These are phyloP conservation scores for Barnettozyma californica DNA, from an alignment of 805 yeast species.

Conservation along the genomic window DNA sequence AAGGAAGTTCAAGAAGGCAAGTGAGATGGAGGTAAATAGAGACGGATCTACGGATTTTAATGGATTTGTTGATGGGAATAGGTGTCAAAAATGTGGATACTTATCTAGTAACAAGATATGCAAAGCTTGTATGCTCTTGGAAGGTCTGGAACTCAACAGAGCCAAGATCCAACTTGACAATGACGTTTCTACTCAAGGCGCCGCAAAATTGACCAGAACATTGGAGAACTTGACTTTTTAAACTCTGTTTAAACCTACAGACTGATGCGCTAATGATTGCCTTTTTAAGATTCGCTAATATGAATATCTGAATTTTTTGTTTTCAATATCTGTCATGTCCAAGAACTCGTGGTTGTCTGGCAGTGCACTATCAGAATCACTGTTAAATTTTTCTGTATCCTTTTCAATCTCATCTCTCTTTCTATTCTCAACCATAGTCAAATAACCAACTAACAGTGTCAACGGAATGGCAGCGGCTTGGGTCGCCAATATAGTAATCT, in stretches of 20 bases:
- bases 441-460: conserved; percentile 34
- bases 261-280: not conserved
- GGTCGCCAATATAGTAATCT: conserved; percentile 47
- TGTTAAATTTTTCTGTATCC: not conserved
- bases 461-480: conserved; percentile 40
- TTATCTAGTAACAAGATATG: conserved; percentile 83
- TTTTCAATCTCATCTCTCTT: conserved; percentile 33
- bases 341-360: conserved; percentile 7
- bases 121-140: conserved; percentile 86
- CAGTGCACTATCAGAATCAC: not conserved
- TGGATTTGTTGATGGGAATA: conserved; percentile 54
- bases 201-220: conserved; percentile 55
- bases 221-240: conserved; percentile 62
- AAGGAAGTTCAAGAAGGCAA: conserved; percentile 26
- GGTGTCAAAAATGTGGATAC: conserved; percentile 89
- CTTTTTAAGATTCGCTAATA: conserved; percentile 1
- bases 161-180: conserved; percentile 58
- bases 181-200: conserved; percentile 50
- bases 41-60: conserved; percentile 58
- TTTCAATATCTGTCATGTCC: conserved; percentile 11
- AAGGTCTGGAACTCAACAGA: conserved; percentile 74
- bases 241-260: not conserved
- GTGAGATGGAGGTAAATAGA: conserved; percentile 46
- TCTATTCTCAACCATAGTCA: conserved; percentile 42
- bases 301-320: conserved; percentile 9